Conservation (phyloP, 108 stramenopile genomes). For the Skeletonema marinoi region DNA sequence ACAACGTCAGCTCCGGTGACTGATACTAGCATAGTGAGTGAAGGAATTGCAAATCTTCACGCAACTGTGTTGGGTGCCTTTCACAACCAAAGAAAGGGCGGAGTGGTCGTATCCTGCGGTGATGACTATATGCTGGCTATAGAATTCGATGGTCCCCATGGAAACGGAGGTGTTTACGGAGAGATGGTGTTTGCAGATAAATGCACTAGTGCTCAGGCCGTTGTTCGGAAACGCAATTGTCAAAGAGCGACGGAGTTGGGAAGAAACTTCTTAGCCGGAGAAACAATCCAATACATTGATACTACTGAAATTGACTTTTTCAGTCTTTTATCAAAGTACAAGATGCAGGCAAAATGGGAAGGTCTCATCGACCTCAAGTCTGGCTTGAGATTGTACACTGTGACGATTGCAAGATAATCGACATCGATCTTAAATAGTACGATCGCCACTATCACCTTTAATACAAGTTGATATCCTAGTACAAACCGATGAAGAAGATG, state of each 20-base stretch:
- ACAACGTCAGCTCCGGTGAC: background rate
- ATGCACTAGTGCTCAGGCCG: background rate
- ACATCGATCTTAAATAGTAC: background rate
- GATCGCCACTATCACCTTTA: too few relatives aligned
- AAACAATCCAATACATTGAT: slow-evolving; percentile 14
- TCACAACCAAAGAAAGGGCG: slow-evolving; percentile 4
- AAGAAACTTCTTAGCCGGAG: slow-evolving; percentile 17
- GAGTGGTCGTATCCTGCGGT: slow-evolving; percentile 15
- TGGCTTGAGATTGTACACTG: background rate
- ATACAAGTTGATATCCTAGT: too few relatives aligned
- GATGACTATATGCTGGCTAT: slow-evolving; percentile 11
- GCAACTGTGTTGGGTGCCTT: slow-evolving; percentile 4
- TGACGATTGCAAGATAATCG: background rate
- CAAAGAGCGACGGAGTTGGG: slow-evolving; percentile 3
- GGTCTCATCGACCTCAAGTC: slow-evolving; percentile 6
- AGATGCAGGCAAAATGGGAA: background rate
- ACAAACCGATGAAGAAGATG: background rate
- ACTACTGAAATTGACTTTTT: slow-evolving; percentile 7
- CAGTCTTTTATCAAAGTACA: slow-evolving; percentile 5
- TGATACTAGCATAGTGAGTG: background rate
- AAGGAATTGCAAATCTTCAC: slow-evolving; percentile 9
- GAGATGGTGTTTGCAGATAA: slow-evolving; percentile 15
- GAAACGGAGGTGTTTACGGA: slow-evolving; percentile 4
- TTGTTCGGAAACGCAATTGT: slow-evolving; percentile 7
- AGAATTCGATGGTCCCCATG: slow-evolving; percentile 13